These are phyloP conservation scores for Kwoniella shandongensis DNA, from an alignment of 768 basidiomycete genomes.

Conservation along the genomic window DNA sequence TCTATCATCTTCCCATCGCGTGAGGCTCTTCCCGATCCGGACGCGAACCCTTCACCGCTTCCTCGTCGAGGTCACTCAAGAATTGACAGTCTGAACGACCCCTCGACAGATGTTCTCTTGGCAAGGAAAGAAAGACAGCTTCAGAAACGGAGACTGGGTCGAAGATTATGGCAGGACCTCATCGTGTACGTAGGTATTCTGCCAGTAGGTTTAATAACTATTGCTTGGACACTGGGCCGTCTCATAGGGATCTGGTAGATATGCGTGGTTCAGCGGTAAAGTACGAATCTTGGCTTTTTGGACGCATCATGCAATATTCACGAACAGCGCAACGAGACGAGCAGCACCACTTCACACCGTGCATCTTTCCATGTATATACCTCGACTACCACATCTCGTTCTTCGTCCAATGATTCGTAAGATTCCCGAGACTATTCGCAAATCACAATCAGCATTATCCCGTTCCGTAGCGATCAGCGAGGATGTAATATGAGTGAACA, in stretches of 20 bases:
- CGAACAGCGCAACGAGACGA: too few relatives aligned
- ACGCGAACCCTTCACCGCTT: slow-evolving; percentile 4
- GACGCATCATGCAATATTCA: too few relatives aligned
- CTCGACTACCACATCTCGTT: too few relatives aligned
- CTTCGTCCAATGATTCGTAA: too few relatives aligned
- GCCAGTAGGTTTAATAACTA: slow-evolving; percentile 62
- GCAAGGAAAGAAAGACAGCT: slow-evolving; percentile 81
- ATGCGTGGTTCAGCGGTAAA: too few relatives aligned
- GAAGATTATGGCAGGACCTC: slow-evolving; percentile 78
- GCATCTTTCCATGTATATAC: neutral
- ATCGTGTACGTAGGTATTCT: slow-evolving; percentile 73
- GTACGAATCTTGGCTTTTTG: too few relatives aligned
- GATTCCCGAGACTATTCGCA: too few relatives aligned
- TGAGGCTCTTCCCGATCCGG: slow-evolving; percentile 23
- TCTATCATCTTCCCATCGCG: slow-evolving; percentile 72
- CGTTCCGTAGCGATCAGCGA: neutral
- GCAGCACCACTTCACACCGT: neutral
- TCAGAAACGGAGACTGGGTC: slow-evolving; percentile 70
- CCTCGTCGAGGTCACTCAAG: slow-evolving; percentile 22
- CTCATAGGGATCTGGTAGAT: slow-evolving; percentile 60
- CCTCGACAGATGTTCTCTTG: slow-evolving; percentile 59
- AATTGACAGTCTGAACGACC: slow-evolving; percentile 54
- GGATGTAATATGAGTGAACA: neutral
- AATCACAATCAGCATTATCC: too few relatives aligned
- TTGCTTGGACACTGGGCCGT: slow-evolving; percentile 63